Evolutionary conservation across 169 alveolate genomes (phyloP), one percentile per base, ranked within the genome.

Genomic region (Hepatocystis sp.): DNA sequence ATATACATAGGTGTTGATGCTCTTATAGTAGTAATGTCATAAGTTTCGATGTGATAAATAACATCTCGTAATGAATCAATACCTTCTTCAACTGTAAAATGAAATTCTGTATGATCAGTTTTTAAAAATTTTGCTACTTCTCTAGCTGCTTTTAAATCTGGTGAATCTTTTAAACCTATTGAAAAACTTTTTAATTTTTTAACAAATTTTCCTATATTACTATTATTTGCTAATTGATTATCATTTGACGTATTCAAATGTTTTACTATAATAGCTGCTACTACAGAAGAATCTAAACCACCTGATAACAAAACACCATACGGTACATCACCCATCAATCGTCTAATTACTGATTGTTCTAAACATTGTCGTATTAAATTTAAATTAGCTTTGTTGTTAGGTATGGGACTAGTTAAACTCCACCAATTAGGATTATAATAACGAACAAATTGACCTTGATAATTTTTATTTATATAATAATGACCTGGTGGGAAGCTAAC

Each of bases 1-100:
- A 94, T 84, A 81, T 93, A 96, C 96, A 94, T 93, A n/a, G 97
- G 96, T 4, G 95, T 91, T 27, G 97, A 91, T 4, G 98, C 98
- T 19, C 97, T 91, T 17, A 96, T 88, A 23, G 97, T 95, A 8
- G 97, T 92, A 40, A 92, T 92, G 32, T 96, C 97, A 58, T 91
- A 96, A 15, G 97, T 93, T 84, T 95, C 98, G 34, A 93, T 66
- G 61, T 92, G 94, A 55, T 92, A 94, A 34, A 96, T 94, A 7
- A 96, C 96, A 81, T 96, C 96, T 7, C 71, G 90, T 15, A 92
- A 76, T 7, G 88, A 88, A 30, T 90, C 94, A 1, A 92, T 61
- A 89, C 84, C 91, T 91, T 90, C 95, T 66, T 95, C 93, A 27
- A 92, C 84, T 17, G 96, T 93, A 76, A 93, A 94, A 28, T 91